Conservation (phyloP, 1,284 basidiomycete genomes). For the Ustilago trichophora region DNA sequence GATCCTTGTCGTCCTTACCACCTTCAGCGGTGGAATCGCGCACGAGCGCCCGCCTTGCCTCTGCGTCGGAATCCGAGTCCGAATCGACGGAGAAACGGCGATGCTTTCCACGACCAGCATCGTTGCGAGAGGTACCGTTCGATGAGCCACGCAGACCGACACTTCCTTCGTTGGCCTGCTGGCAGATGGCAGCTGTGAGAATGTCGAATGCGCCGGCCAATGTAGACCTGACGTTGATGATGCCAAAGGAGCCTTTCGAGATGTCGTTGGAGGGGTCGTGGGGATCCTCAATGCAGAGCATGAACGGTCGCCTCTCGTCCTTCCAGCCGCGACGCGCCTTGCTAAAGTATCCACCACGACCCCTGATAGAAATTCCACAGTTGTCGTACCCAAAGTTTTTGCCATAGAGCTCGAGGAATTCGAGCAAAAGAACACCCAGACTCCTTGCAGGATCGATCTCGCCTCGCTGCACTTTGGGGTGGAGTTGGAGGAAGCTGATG, state of each 20-base stretch:
- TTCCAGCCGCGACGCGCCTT: slow-evolving; percentile 59
- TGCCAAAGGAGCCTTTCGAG: slow-evolving; percentile 84
- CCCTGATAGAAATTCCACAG: slow-evolving; percentile 78
- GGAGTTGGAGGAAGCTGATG: slow-evolving; percentile 93
- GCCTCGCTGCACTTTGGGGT: slow-evolving; percentile 87
- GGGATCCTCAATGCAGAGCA: slow-evolving; percentile 92
- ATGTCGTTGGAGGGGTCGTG: slow-evolving; percentile 90
- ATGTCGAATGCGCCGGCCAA: slow-evolving; percentile 87
- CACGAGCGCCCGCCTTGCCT: slow-evolving; percentile 47
- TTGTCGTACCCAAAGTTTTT: slow-evolving; percentile 78
- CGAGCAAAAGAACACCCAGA: slow-evolving; percentile 88
- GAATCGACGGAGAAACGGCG: slow-evolving; percentile 31
- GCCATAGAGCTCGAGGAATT: slow-evolving; percentile 97
- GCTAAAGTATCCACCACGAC: slow-evolving; percentile 80
- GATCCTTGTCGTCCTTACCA: slow-evolving; percentile 62
- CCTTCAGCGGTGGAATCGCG: slow-evolving; percentile 32
- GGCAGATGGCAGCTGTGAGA: slow-evolving; percentile 72
- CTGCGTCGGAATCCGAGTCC: slow-evolving; percentile 43
- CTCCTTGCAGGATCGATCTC: slow-evolving; percentile 88
- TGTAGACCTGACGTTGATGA: slow-evolving; percentile 81
- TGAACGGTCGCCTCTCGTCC: slow-evolving; percentile 69
- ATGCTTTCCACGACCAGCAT: slow-evolving; percentile 15
- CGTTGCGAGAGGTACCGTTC: slow-evolving; percentile 10
- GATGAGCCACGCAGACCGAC: slow-evolving; percentile 9
- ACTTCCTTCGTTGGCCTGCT: slow-evolving; percentile 52